Percentiles rank a stretch among this genome's conserved stretches.
Conservation (phyloP, 768 basidiomycete genomes). For the Lentinula sp. region DNA sequence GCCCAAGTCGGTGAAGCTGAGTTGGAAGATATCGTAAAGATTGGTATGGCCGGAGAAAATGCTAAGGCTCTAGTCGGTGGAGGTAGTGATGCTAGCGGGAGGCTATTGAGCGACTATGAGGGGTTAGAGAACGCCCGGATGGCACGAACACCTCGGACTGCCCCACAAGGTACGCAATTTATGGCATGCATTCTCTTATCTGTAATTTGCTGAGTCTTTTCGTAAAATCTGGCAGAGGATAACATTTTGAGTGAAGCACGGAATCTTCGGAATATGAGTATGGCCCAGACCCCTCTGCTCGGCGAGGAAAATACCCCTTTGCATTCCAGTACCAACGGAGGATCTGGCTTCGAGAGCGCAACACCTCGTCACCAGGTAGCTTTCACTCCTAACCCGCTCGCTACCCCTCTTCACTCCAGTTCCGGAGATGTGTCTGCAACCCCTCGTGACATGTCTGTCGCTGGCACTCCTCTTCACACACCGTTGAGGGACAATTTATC, state of each 20-base stretch:
- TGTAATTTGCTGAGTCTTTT: slow-evolving; percentile 1
- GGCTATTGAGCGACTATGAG: slow-evolving; percentile 88
- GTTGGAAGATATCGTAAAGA: slow-evolving; percentile 97
- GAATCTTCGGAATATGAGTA: slow-evolving; percentile 91
- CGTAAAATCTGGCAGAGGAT: slow-evolving; percentile 60
- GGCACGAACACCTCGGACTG: slow-evolving; percentile 92
- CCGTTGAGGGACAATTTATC: slow-evolving; percentile 88
- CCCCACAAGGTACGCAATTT: slow-evolving; percentile 74
- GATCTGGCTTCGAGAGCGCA: slow-evolving; percentile 91
- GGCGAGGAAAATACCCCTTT: slow-evolving; percentile 98
- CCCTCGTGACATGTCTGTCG: slow-evolving; percentile 37
- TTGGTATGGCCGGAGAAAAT: slow-evolving; percentile 87
- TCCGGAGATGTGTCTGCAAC: slow-evolving; percentile 44
- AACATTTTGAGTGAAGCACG: slow-evolving; percentile 92
- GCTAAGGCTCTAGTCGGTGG: slow-evolving; percentile 81
- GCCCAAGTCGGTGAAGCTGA: slow-evolving; percentile 95
- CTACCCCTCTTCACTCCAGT: slow-evolving; percentile 65
- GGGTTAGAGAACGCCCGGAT: slow-evolving; percentile 82
- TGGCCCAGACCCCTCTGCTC: slow-evolving; percentile 87
- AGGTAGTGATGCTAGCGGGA: slow-evolving; percentile 80
- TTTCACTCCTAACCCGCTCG: slow-evolving; percentile 95
- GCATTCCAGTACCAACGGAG: slow-evolving; percentile 63
- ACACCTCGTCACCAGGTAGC: slow-evolving; percentile 89
- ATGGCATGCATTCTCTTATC: background rate
- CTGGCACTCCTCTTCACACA: slow-evolving; percentile 85